phyloP scores from a whole-genome alignment of 768 basidiomycete species.

The Podaxis rugospora region DNA sequence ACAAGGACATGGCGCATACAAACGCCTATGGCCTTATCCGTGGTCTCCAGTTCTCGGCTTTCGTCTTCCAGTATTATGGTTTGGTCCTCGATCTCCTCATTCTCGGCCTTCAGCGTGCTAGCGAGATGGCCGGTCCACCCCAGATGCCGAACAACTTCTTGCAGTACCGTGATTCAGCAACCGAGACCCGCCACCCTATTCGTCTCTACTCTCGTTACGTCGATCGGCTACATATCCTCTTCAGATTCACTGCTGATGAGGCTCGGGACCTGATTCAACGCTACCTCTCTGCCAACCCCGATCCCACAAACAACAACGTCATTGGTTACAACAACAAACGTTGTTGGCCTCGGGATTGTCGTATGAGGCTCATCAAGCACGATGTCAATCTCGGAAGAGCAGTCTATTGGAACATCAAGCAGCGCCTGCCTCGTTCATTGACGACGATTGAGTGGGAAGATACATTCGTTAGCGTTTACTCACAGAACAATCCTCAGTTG shows the following conservation, averaged over 20 bases:
- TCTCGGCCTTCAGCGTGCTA: slow-evolving; percentile 94
- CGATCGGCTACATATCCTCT: slow-evolving; percentile 91
- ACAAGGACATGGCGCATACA: slow-evolving; percentile 87
- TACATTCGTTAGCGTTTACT: slow-evolving; percentile 95
- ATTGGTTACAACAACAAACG: slow-evolving; percentile 99
- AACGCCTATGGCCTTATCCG: slow-evolving; percentile 97
- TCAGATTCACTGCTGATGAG: slow-evolving; percentile 97
- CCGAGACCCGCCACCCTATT: slow-evolving; percentile 97
- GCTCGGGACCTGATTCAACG: slow-evolving; percentile 96
- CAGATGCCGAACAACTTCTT: slow-evolving; percentile 98
- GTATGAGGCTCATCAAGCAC: slow-evolving; percentile 98
- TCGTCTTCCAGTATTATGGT: slow-evolving; percentile 99
- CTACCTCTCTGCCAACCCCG: slow-evolving; percentile 95
- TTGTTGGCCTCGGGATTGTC: slow-evolving; percentile 98
- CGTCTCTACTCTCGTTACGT: slow-evolving; percentile 96
- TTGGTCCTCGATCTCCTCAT: slow-evolving; percentile 93
- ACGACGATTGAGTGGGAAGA: slow-evolving; percentile 99
- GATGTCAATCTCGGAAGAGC: slow-evolving; percentile 98
- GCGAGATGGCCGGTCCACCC: slow-evolving; percentile 98
- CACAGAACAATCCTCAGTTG: slow-evolving; percentile 95
- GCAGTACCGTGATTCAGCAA: slow-evolving; percentile 92
- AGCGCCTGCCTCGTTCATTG: slow-evolving; percentile 89
- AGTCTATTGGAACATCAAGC: slow-evolving; percentile 99
- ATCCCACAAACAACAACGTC: slow-evolving; percentile 98
- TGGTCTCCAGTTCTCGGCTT: slow-evolving; percentile 96